Evolutionary conservation across 176 grass and related monocot species (phyloP), one percentile per base, ranked within the genome.

Genomic region (Guadua angustifolia): DNA sequence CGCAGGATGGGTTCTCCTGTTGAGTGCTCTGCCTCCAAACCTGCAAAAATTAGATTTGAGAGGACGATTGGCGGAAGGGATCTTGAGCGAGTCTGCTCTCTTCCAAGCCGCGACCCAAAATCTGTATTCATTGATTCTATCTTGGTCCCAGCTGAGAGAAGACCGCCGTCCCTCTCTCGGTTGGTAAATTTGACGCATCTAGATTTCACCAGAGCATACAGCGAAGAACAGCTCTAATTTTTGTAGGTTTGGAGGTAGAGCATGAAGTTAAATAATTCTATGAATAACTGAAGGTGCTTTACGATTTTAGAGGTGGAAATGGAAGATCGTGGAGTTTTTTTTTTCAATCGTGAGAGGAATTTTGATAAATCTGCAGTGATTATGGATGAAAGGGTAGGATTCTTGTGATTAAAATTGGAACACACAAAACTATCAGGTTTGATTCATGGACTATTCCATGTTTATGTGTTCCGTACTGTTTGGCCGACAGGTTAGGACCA

Each of bases 351-450:
- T 32, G 8, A 40, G 26, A 47, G 36, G 7, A 39, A 47, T 35
- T 18, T 22, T 3, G n/a, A 22, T 19, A 61, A 69, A 49, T 69
- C 25, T 46, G 65, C 19, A 51, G 56, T 60, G 51, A 45, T 53
- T 39, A 15, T 82, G 21, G 36, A 59, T 69, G 79, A n/a, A 43
- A 12, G 9, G 38, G 56, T 25, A 4, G 14, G 55, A 45, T 39
- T 58, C 16, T 71, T 58, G 55, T 21, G 14, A 71, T 60, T 44
- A 33, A 62, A 82, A 72, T 33, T n/a, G 40, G 29, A 71, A 58
- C 1, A 7, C 3, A 22, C 24, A 10, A 6, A 40, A 24, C 21
- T 14, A n/a, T 1, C 49, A 68, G 32, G 14, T 70, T 43, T 70
- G 26, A 7, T 73, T 18, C 33, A 60, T 66, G 51, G 29, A 9